Base-by-base conservation (phyloP, 2,329 filamentous ascomycete genomes). In the Colletotrichum ledebouriae region DNA sequence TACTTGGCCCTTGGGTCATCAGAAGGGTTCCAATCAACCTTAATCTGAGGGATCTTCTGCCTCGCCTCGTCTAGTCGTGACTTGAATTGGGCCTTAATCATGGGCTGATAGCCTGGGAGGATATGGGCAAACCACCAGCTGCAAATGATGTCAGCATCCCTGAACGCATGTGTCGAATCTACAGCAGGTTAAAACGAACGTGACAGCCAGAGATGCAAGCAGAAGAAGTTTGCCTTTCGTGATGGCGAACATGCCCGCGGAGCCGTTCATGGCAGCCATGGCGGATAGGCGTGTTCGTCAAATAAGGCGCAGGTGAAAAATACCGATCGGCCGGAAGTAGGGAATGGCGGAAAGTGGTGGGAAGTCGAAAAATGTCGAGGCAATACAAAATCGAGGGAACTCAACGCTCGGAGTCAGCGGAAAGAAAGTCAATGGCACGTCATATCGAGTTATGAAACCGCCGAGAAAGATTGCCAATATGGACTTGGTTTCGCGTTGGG, bases 81-180 rank as follows among this genome's bases (percentile, higher is more conserved):
- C 44, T 76, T 77, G 69, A 83, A 75, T 11, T 78, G 71, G 6
- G 78, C 76, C 64, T 79, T 76, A 65, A 85, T 79, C n/a, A 77
- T 76, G 50, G 82, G 80, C 47, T 80, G 78, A 75, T 84, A 85
- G 46, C 75, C 75, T 7, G 82, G 82, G 5, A 85, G 67, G 3
- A 84, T 71, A 42, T 79, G 75, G 6, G 84, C 83, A 55, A 84
- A 72, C 73, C 79, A 81, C 84, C 84, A 87, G 63, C 84, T 86
- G 67, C 25, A n/a, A 9, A 11, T 2, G 6, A 12, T 52, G 47
- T 66, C 15, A 67, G 67, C 20, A 39, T 15, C 11, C 10, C 15
- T n/a, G 34, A 9, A 12, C 10, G 37, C 11, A 10, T 42, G 2
- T 5, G 17, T n/a, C 9, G 25, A 22, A 20, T 20, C 20, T 53